Percentiles rank a stretch among this genome's conserved stretches.
phyloP scores from a whole-genome alignment of 345 rosid species.

The Eutrema heterophyllum region DNA sequence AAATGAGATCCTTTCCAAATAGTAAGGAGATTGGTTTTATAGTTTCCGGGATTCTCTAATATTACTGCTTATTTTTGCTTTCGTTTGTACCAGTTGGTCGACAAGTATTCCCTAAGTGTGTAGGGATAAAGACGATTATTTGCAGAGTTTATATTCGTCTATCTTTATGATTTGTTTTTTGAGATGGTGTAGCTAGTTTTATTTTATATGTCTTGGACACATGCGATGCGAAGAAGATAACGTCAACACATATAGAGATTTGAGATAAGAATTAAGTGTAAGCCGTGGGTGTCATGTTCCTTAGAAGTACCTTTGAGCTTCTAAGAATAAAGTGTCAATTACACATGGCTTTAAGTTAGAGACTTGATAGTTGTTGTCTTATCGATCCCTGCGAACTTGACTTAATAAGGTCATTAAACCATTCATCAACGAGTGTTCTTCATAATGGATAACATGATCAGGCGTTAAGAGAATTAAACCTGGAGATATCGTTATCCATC shows the following conservation, averaged over 20 bases:
- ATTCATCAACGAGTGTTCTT: too few species aligned
- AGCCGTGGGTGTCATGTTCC: not conserved
- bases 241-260: not conserved
- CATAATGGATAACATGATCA: too few species aligned
- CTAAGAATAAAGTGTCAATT: too few species aligned
- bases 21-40: too few species aligned
- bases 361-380: not conserved
- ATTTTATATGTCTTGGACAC: not conserved
- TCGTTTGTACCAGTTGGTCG: not conserved
- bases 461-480: too few species aligned
- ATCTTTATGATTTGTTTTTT: not conserved
- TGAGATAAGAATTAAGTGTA: not conserved
- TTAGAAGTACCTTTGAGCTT: too few species aligned
- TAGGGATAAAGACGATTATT: not conserved
- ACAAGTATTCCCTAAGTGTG: not conserved
- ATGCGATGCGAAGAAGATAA: not conserved
- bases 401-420: too few species aligned
- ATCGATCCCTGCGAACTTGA: not conserved
- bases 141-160: not conserved
- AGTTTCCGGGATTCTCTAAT: not conserved
- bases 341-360: not conserved
- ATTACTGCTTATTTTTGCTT: not conserved
- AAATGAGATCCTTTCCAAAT: too few species aligned
- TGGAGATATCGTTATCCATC: too few species aligned
- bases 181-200: not conserved